Evolutionary conservation across 2,329 filamentous ascomycete genomes (phyloP).

Genomic region (Cladosporium cucumerinum): DNA sequence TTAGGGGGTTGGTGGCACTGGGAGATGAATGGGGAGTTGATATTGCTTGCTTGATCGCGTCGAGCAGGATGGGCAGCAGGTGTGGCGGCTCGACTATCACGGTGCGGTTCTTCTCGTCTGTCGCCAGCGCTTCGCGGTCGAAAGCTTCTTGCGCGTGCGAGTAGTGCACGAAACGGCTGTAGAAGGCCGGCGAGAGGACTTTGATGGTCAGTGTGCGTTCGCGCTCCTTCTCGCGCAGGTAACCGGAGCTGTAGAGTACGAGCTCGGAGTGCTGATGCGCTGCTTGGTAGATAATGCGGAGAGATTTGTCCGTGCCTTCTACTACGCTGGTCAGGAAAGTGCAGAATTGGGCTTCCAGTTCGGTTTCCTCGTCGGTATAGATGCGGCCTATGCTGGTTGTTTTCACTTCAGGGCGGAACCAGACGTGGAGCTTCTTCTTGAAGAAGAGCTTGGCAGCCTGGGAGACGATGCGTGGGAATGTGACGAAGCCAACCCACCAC

Average conservation of each 20-base stretch:
- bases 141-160: constrained; percentile 60
- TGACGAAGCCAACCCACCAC: constrained; percentile 67
- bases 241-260: constrained; percentile 33
- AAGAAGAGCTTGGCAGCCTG: constrained; percentile 60
- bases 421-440: constrained; percentile 57
- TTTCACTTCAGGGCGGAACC: constrained; percentile 62
- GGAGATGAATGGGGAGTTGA: neutral
- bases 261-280: constrained; percentile 32
- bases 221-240: constrained; percentile 36
- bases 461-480: constrained; percentile 62
- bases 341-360: constrained; percentile 40
- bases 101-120: constrained; percentile 55
- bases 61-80: constrained; percentile 48
- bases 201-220: constrained; percentile 52
- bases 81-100: constrained; percentile 56
- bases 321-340: constrained; percentile 48
- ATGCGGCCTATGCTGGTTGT: constrained; percentile 53
- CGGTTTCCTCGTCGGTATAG: constrained; percentile 51
- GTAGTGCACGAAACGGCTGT: constrained; percentile 63
- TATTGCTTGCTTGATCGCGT: constrained; percentile 19
- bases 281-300: constrained; percentile 55
- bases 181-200: constrained; percentile 64
- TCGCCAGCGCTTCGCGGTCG: constrained; percentile 54
- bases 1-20: constrained; percentile 7
- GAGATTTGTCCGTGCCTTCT: constrained; percentile 40